Evolutionary conservation across 805 yeast species (phyloP), one percentile per base, ranked within the genome.

Genomic region (Yarrowia porcina): DNA sequence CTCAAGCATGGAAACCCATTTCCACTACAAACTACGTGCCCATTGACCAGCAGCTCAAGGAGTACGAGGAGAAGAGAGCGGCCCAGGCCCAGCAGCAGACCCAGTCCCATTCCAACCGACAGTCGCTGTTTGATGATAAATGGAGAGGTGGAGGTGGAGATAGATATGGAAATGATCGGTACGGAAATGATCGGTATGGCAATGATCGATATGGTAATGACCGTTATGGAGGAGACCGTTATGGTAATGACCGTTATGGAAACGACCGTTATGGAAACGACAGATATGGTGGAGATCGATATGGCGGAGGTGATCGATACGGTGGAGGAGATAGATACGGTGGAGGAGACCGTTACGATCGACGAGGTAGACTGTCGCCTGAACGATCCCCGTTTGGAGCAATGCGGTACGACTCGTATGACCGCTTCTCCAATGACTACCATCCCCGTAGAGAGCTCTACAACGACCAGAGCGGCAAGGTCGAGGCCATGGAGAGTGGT

Each of bases 391-490:
- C 44, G 35, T 36, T 52, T 18, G 65, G 54, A 15, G 64, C 63
- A 18, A 50, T 50, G 35, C 33, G 64, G 30, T 61, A 42, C 47
- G 66, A 56, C 59, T 42, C 44, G n/a, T 56, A 59, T 17, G 65
- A 59, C 25, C 61, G 70, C 15, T 69, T 66, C 47, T 69, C 68
- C 56, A 66, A 66, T 23, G 71, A 69, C 38, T 64, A 63, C 49
- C 69, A 69, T 28, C 49, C 69, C 9, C 64, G 67, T 13, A 66
- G 66, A 57, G 72, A 69, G 64, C 65, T 69, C 18, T 69, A 63
- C 63, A 67, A 69, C 60, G 69, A 68, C 9, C 56, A 62, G 21
- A 66, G 66, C 21, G 70, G 70, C 20, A 64, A 63, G 64, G 60
- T 66, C 20, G 72, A 69, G 63, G 60, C 68, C 12, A 64, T 61